A percentile compares a stretch with the other conserved stretches of the same genome.
Conservation (phyloP, 371 early-diverging fungal species). For the Actinomortierella ambigua region DNA sequence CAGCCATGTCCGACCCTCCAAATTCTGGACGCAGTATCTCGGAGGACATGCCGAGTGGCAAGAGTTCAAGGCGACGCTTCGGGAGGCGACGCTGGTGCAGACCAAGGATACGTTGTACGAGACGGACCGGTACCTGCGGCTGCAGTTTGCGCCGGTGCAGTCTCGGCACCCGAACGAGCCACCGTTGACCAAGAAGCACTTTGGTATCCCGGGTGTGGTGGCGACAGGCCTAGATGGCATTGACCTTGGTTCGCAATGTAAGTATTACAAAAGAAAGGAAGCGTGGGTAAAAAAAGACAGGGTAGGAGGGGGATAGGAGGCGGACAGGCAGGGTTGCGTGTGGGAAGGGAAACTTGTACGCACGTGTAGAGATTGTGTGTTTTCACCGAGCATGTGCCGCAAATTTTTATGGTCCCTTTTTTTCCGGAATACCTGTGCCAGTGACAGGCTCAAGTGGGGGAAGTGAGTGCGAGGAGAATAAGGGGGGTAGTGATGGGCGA, state of each 20-base stretch:
- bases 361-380: no score
- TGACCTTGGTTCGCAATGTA: constrained; percentile 44
- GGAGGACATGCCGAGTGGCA: constrained; percentile 13
- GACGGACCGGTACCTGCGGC: constrained; percentile 40
- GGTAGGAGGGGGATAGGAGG: no score
- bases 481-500: no score
- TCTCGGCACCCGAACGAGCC: constrained; percentile 34
- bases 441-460: no score
- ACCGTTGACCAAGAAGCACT: constrained; percentile 36
- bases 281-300: no score
- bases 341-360: no score
- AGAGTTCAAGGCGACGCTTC: constrained; percentile 22
- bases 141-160: constrained; percentile 46
- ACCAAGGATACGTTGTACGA: constrained; percentile 33
- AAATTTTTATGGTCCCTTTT: no score
- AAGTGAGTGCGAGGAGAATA: no score
- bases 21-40: constrained; percentile 23
- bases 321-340: no score
- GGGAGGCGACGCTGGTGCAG: constrained; percentile 35
- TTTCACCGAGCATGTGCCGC: no score
- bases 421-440: no score
- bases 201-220: constrained; percentile 37
- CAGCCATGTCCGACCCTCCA: constrained; percentile 6
- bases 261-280: neutral
- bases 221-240: constrained; percentile 41